phyloP scores from a whole-genome alignment of 331 rosid species.

The Acacia pycnantha region DNA sequence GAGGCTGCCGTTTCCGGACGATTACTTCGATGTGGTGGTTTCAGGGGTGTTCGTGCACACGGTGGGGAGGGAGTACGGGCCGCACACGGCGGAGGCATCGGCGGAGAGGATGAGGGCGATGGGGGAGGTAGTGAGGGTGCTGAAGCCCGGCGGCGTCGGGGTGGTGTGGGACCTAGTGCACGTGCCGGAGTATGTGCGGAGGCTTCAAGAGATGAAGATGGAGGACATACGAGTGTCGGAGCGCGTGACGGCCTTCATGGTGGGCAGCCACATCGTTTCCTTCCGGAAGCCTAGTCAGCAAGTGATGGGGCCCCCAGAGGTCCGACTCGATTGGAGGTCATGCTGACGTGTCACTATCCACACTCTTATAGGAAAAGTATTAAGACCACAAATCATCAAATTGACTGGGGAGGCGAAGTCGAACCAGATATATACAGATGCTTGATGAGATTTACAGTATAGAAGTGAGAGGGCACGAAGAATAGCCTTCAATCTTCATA shows the following conservation, averaged over 20 bases:
- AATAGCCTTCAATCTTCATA: neutral
- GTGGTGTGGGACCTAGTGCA: slow-evolving; percentile 97
- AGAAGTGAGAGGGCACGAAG: neutral
- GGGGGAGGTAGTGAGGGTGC: slow-evolving; percentile 87
- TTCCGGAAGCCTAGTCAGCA: slow-evolving; percentile 89
- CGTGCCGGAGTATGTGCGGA: slow-evolving; percentile 87
- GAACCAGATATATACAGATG: slow-evolving; percentile 39
- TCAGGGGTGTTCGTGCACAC: slow-evolving; percentile 94
- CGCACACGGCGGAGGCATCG: slow-evolving; percentile 80
- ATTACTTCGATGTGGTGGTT: slow-evolving; percentile 91
- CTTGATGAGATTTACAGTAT: neutral
- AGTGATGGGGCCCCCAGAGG: slow-evolving; percentile 68
- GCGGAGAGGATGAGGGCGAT: slow-evolving; percentile 95
- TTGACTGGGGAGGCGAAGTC: slow-evolving; percentile 86
- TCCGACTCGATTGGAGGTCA: slow-evolving; percentile 88
- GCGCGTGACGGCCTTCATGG: slow-evolving; percentile 93
- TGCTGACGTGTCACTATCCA: slow-evolving; percentile 27
- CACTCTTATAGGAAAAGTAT: neutral
- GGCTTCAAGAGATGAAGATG: slow-evolving; percentile 90
- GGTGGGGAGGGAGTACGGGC: slow-evolving; percentile 83
- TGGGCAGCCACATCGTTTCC: slow-evolving; percentile 87
- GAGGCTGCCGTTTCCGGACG: slow-evolving; percentile 83
- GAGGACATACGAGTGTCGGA: slow-evolving; percentile 87
- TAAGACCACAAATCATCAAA: neutral
- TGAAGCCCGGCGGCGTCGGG: slow-evolving; percentile 81